Evolutionary conservation across 805 yeast genomes (phyloP).

Genomic region (Torulaspora indica): DNA sequence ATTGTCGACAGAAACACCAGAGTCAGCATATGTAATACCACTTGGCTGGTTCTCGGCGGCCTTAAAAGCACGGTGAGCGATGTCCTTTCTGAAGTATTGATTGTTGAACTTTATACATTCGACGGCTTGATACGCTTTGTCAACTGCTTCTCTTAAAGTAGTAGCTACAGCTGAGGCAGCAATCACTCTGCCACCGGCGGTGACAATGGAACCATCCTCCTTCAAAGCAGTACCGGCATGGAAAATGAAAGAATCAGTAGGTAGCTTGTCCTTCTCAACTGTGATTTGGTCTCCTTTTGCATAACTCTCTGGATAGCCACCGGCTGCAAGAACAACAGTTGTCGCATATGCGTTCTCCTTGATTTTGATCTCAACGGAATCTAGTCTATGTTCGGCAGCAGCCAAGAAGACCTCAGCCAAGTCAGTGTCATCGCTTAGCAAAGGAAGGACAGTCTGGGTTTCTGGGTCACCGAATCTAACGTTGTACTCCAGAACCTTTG

Average conservation of each 20-base stretch:
- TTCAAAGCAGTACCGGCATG: conserved; percentile 86
- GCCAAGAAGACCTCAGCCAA: conserved; percentile 89
- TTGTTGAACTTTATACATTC: conserved; percentile 64
- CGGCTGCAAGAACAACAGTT: conserved; percentile 94
- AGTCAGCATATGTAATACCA: conserved; percentile 78
- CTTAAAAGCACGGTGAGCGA: conserved; percentile 93
- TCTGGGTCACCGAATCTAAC: conserved; percentile 99
- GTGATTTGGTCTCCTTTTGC: conserved; percentile 81
- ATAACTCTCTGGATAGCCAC: conserved; percentile 91
- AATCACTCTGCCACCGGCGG: conserved; percentile 95
- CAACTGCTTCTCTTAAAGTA: conserved; percentile 73
- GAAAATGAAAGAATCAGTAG: conserved; percentile 61
- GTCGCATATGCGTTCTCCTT: conserved; percentile 62
- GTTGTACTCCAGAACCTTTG: conserved; percentile 93
- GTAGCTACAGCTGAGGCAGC: conserved; percentile 85
- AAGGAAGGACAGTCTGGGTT: conserved; percentile 92
- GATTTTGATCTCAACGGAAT: conserved; percentile 61
- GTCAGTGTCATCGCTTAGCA: conserved; percentile 79
- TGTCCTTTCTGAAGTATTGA: conserved; percentile 84
- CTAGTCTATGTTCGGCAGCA: conserved; percentile 90
- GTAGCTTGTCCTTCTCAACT: conserved; percentile 33
- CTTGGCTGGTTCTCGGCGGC: conserved; percentile 35
- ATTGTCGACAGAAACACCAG: conserved; percentile 96
- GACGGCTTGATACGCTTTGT: conserved; percentile 81
- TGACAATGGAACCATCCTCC: conserved; percentile 56